phyloP scores from a whole-genome alignment of 1,139 yeast genomes.

The Candida smagusa region DNA sequence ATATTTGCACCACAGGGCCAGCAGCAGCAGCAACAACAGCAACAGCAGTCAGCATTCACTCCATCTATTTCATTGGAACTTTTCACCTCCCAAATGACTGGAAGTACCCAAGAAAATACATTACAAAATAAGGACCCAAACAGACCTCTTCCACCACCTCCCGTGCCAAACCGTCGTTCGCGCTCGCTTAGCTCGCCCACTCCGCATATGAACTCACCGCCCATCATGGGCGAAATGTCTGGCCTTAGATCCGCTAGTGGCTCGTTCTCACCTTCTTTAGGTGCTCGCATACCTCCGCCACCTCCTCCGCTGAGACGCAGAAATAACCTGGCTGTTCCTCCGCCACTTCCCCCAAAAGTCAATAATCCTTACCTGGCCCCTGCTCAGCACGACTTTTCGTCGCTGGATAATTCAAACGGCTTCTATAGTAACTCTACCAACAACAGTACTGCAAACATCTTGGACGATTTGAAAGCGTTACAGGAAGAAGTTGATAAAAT shows the following conservation, averaged over 20 bases:
- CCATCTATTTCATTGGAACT: conserved; percentile 34
- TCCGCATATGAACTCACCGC: conserved; percentile 22
- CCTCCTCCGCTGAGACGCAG: conserved; percentile 44
- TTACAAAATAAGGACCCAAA: conserved; percentile 21
- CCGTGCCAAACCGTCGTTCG: conserved; percentile 35
- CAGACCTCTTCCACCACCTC: conserved; percentile 39
- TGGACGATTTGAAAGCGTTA: conserved; percentile 59
- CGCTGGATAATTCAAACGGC: background rate
- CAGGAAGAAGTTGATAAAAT: conserved; percentile 64
- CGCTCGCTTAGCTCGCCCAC: conserved; percentile 46
- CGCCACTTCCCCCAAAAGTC: conserved; percentile 36
- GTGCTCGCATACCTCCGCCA: conserved; percentile 25
- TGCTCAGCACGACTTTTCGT: conserved; percentile 5
- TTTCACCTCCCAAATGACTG: conserved; percentile 46
- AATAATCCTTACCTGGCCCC: conserved; percentile 10
- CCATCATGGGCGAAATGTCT: conserved; percentile 11
- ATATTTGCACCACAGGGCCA: conserved; percentile 22
- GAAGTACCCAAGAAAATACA: conserved; percentile 39
- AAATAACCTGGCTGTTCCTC: conserved; percentile 20
- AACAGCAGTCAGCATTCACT: conserved; percentile 16
- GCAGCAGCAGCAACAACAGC: conserved; percentile 10
- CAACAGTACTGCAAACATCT: conserved; percentile 47
- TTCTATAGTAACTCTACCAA: conserved; percentile 13
- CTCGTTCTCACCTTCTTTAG: conserved; percentile 7
- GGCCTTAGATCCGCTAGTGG: conserved; percentile 21